Conservation (phyloP, 441 rosid genomes). For the Populus hybrid region DNA sequence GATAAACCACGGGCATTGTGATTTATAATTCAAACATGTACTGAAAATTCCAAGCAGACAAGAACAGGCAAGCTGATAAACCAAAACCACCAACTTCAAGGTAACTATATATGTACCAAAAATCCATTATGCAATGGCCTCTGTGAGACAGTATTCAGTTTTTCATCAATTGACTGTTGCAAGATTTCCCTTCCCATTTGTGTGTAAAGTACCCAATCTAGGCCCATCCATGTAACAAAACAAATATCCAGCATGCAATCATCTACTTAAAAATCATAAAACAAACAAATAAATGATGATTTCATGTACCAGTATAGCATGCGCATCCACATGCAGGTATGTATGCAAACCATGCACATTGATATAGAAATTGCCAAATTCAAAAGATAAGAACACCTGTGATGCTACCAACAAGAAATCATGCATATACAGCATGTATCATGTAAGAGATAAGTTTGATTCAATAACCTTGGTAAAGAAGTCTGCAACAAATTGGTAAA, state of each 20-base stretch:
- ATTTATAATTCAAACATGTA: background rate
- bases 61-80: background rate
- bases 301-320: background rate
- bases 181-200: background rate
- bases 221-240: background rate
- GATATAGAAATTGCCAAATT: no score
- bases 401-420: background rate
- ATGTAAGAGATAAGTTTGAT: slow-evolving; percentile 12
- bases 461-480: slow-evolving; percentile 66
- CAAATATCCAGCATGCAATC: background rate
- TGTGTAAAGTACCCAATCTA: background rate
- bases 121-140: background rate
- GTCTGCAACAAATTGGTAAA: slow-evolving; percentile 71
- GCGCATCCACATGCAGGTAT: background rate
- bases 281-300: background rate
- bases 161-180: background rate
- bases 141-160: background rate
- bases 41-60: background rate
- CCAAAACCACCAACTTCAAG: background rate
- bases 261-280: background rate
- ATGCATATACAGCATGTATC: slow-evolving; percentile 10
- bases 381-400: background rate
- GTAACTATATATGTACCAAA: background rate
- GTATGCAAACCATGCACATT: background rate
- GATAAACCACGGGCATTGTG: background rate